Evolutionary conservation across 139 green algal species (phyloP).

Genomic region (Eudorina sp.): DNA sequence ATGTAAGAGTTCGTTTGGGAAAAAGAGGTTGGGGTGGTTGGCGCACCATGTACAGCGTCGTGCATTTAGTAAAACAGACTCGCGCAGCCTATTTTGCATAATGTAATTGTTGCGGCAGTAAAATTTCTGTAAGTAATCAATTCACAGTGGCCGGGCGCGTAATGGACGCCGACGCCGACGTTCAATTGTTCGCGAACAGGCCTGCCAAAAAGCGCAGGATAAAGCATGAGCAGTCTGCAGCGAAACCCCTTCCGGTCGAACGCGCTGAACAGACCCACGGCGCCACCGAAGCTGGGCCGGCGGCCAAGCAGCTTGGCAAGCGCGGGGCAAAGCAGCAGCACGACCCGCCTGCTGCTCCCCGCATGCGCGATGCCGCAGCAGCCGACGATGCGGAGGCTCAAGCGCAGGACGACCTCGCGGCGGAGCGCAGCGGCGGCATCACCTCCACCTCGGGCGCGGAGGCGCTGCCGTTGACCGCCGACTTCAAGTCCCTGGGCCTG

Average conservation of each 20-base stretch:
- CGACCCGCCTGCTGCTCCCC: neutral
- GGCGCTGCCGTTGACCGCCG: neutral
- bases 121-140: no score
- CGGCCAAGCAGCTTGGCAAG: neutral
- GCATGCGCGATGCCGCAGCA: neutral
- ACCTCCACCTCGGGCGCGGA: neutral
- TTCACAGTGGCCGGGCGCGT: no score
- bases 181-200: neutral
- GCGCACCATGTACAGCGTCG: no score
- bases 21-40: no score
- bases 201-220: constrained; percentile 19
- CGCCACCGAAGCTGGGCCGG: no score
- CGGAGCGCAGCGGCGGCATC: neutral
- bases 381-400: neutral
- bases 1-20: no score
- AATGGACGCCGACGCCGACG: constrained; percentile 15
- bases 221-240: neutral
- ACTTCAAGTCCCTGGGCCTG: constrained; percentile 84
- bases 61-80: no score
- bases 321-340: neutral
- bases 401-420: neutral
- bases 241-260: no score
- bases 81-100: no score
- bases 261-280: no score
- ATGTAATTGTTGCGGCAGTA: no score